These are phyloP conservation scores for Takakia lepidozioides DNA, from an alignment of 225 moss, liverwort and hornwort species.

Conservation along the genomic window DNA sequence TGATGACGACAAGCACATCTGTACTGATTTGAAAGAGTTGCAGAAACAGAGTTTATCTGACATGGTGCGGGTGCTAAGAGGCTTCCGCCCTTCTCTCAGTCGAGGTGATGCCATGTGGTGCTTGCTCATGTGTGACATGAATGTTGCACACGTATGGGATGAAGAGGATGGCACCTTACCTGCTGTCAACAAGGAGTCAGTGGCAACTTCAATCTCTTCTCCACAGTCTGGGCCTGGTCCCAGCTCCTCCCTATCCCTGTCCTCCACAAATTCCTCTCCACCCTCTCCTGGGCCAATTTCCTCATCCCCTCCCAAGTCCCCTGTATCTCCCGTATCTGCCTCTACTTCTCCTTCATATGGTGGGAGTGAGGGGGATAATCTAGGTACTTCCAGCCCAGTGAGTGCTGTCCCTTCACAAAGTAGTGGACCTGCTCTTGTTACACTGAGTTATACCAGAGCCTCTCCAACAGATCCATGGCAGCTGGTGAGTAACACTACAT, in stretches of 20 bases:
- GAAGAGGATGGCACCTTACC: slow-evolving; percentile 17
- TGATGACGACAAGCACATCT: slow-evolving; percentile 9
- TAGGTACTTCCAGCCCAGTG: no score
- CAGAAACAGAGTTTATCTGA: slow-evolving; percentile 21
- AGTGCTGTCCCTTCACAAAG: neutral
- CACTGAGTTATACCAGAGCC: neutral
- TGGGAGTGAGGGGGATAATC: no score
- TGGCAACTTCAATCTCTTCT: neutral
- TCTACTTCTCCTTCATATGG: neutral
- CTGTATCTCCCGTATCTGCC: neutral
- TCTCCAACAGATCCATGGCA: neutral
- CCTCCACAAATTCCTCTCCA: neutral
- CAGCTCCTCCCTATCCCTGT: slow-evolving; percentile 3
- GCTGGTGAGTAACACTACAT: neutral
- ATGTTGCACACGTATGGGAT: slow-evolving; percentile 19
- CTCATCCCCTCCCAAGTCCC: neutral
- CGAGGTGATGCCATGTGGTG: slow-evolving; percentile 48
- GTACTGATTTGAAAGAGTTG: slow-evolving; percentile 31
- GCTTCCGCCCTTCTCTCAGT: slow-evolving; percentile 24
- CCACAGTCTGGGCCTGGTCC: neutral
- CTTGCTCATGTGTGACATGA: slow-evolving; percentile 41
- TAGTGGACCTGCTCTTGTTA: neutral
- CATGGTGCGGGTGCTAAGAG: slow-evolving; percentile 26
- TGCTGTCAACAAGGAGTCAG: no score
- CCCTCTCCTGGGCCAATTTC: neutral